Conservation (phyloP, 306 rosid genomes). For the Cucumis melo region DNA sequence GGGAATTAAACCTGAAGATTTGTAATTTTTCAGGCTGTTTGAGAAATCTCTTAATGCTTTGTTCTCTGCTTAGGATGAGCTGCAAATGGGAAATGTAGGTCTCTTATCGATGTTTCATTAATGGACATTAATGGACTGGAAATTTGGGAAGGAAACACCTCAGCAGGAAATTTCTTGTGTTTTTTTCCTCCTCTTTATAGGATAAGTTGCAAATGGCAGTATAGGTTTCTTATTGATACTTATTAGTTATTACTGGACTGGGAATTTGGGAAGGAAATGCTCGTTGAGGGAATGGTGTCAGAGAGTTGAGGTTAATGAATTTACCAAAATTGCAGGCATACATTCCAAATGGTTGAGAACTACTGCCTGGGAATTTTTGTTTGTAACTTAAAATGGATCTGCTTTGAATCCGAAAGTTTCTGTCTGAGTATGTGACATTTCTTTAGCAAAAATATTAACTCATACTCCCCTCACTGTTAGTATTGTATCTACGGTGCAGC, state of each 20-base stretch:
- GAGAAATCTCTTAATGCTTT: background rate
- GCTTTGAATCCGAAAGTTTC: background rate
- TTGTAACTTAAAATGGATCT: background rate
- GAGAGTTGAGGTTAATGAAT: background rate
- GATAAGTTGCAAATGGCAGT: background rate
- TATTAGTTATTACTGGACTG: background rate
- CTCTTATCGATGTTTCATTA: background rate
- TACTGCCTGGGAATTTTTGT: background rate
- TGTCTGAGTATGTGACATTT: background rate
- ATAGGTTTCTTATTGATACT: background rate
- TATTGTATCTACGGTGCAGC: slow-evolving; percentile 17
- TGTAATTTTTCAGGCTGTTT: background rate
- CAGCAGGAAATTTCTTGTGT: background rate
- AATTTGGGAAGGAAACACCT: background rate
- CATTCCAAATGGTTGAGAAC: background rate
- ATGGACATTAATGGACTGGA: background rate
- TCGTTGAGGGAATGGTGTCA: background rate
- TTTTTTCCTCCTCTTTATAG: background rate
- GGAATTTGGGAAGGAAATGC: background rate
- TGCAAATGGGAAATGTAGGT: background rate
- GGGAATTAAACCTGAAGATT: background rate
- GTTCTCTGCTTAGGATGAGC: too few relatives aligned
- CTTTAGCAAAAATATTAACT: background rate
- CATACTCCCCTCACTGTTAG: background rate
- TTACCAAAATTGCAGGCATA: background rate